Conservation (phyloP, 108 stramenopile species). For the Pelagomonas calceolata region DNA sequence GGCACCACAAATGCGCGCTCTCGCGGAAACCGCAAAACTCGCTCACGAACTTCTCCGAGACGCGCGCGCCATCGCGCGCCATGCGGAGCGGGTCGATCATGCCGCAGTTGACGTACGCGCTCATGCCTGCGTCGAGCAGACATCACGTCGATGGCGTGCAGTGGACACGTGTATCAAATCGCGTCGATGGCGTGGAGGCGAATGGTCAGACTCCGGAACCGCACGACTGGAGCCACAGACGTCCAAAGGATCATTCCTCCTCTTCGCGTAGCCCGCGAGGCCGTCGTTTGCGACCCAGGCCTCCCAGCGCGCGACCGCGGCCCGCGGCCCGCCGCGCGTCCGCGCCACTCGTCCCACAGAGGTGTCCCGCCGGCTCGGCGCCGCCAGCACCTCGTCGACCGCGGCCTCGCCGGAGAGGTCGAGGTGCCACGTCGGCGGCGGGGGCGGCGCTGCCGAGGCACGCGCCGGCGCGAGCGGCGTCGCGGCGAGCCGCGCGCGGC, state of each 20-base stretch:
- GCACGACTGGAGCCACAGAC: neutral
- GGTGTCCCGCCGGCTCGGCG: too few relatives aligned
- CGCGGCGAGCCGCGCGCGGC: too few relatives aligned
- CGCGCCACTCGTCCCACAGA: too few relatives aligned
- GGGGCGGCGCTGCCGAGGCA: neutral
- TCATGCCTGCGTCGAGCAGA: too few relatives aligned
- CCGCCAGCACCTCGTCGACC: neutral
- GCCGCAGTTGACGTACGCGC: slow-evolving; percentile 54
- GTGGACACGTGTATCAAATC: too few relatives aligned
- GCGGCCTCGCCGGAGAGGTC: neutral
- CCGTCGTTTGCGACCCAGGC: slow-evolving; percentile 28
- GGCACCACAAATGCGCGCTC: slow-evolving; percentile 34
- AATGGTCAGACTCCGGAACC: too few relatives aligned
- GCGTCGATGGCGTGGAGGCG: too few relatives aligned
- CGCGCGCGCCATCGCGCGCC: slow-evolving; percentile 28
- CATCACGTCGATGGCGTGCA: too few relatives aligned
- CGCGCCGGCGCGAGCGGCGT: neutral
- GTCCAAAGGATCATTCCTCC: slow-evolving; percentile 36
- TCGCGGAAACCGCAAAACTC: slow-evolving; percentile 61
- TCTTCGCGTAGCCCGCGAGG: slow-evolving; percentile 38
- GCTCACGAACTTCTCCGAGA: slow-evolving; percentile 47
- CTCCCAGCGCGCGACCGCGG: slow-evolving; percentile 32
- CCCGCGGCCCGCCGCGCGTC: too few relatives aligned
- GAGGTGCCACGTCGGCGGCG: neutral
- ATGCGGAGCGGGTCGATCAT: slow-evolving; percentile 48